Base-by-base conservation (phyloP, 306 rosid species). In the Inga oerstediana region DNA sequence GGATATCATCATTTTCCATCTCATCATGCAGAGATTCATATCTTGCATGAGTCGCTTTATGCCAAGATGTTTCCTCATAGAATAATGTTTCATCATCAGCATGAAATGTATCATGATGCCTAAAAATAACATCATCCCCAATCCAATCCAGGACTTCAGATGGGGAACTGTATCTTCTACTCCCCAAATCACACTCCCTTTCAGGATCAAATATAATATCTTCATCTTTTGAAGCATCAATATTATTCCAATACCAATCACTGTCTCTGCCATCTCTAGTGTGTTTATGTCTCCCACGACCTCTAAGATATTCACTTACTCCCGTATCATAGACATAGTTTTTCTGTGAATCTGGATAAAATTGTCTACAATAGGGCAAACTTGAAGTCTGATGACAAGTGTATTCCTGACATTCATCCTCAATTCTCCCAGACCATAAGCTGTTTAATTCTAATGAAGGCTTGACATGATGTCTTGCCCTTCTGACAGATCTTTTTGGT, bases 141-240 rank as follows among this genome's bases (percentile, higher is more conserved):
- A 81, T 80, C 88, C 90, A 87, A 65, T 82, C 88, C 79, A 84
- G 87, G 68, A 75, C 81, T 67, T 84, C 84, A 48, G 90, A 86
- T 68, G 69, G 79, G 74, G 83, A 66, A 64, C 80, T 78, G 76
- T 64, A 80, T 77, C 81, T 61, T 72, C 85, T 86, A 54, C 44
- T 32, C 85, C 79, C 70, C 30, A 83, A 61, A 59, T 82, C 86
- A 80, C 59, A 79, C 61, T 75, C 86, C 32, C 83, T 81, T 77
- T 39, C 79, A 48, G 86, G 86, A 87, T 68, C 73, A 78, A 83
- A 54, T 48, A 59, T 39, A 68, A 51, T 39, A 61, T 85, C 92
- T 76, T 88, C 89, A 56, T 81, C 84, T 69, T 81, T 83, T 51
- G 75, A 70, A 73, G 65, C 83, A 85, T 85, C 77, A 64, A 64